Evolutionary conservation across 768 basidiomycete genomes (phyloP).

Genomic region (Kondoa subrosea): DNA sequence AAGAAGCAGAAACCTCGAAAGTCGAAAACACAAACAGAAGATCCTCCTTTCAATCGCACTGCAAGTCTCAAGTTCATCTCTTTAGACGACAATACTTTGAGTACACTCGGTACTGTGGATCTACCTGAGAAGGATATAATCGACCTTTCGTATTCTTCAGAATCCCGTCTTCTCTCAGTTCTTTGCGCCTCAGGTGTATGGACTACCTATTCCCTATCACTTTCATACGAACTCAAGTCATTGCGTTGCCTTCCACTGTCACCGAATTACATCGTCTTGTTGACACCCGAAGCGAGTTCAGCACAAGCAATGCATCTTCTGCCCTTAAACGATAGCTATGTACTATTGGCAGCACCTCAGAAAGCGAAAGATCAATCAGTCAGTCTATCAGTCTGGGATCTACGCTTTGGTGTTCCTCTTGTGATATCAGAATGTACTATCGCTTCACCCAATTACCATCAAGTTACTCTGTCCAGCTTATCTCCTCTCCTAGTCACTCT

Average conservation of each 20-base stretch:
- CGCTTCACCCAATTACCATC: background rate
- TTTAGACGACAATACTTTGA: background rate
- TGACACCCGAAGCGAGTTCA: background rate
- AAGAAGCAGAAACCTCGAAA: background rate
- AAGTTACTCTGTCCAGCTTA: background rate
- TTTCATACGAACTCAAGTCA: background rate
- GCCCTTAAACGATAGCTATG: background rate
- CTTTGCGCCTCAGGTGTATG: background rate
- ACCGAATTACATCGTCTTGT: background rate
- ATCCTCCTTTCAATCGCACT: background rate
- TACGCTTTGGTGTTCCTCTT: background rate
- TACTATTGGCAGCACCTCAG: background rate
- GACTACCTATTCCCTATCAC: background rate
- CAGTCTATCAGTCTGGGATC: slow-evolving; percentile 3
- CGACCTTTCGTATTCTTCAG: background rate
- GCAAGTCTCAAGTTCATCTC: background rate
- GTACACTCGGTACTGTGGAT: background rate
- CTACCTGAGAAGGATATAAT: background rate
- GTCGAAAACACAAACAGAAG: background rate
- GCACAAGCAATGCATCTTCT: background rate
- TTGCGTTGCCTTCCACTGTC: background rate
- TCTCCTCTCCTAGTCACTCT: background rate
- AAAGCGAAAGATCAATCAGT: background rate
- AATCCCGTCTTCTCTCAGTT: background rate
- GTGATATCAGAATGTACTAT: background rate